Evolutionary conservation across 257 asterid species (phyloP), one percentile per base, ranked within the genome.

Genomic region (Cinchona pubescens): DNA sequence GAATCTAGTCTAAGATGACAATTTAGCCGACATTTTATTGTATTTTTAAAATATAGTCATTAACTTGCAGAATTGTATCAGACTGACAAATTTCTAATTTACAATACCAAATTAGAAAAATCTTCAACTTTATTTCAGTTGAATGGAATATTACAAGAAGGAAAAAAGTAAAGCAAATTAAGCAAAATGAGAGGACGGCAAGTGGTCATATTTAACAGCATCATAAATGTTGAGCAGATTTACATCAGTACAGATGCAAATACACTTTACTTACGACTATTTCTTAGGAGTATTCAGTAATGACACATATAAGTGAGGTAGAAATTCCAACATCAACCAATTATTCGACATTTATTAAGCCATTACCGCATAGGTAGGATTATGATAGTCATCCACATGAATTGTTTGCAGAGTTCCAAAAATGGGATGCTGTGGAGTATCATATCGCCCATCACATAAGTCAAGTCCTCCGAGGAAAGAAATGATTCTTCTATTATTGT

Each of bases 391-490:
- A 58, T 90, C 97, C 35, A 89, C 80, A 79, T 95, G 99, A 79
- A 76, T 59, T 67, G 94, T 92, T 63, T 86, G 84, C 58, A 87
- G 88, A 38, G 93, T 83, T 86, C 95, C 86, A 80, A 91, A 88
- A 69, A 95, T 18, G 56, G 89, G 90, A 82, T 95, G 99, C 65
- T 85, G 81, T 38, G 99, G 97, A 75, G 89, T 85, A 82, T 95
- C 99, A 75, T 95, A 95, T 78, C 99, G 90, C 25, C 99, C 99
- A 76, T 92, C 91, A 69, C 99, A 95, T 71, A 95, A 79, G 82
- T 95, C 99, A 64, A 95, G 92, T 48, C 99, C 99, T 67, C 99
- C 98, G 71, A 95, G 81, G 85, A 95, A 95, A 73, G 97, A 87
- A 72, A 88, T 72, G 79, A 95, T 91, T 85, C 85, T 85, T 85